phyloP scores from a whole-genome alignment of 345 rosid genomes.

The Corchorus olitorius region DNA sequence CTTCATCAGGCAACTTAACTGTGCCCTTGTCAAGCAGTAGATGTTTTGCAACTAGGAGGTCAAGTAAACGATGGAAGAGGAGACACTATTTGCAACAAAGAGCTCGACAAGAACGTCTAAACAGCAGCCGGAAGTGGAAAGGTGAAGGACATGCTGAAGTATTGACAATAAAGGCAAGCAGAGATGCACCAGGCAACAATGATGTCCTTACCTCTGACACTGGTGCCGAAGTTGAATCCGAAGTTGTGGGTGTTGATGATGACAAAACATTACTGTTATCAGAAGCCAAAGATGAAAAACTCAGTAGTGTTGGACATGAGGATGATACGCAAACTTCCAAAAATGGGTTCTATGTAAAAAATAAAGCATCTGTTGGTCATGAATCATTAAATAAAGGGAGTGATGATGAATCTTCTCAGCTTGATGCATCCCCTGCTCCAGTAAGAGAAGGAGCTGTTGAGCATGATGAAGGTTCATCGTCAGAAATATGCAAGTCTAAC shows the following conservation, averaged over 20 bases:
- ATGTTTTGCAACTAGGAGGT: slow-evolving; percentile 56
- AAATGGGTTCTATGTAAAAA: slow-evolving; percentile 33
- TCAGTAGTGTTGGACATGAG: slow-evolving; percentile 40
- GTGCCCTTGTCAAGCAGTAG: slow-evolving; percentile 59
- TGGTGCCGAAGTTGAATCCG: slow-evolving; percentile 38
- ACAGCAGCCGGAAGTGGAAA: slow-evolving; percentile 93
- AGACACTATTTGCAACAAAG: slow-evolving; percentile 73
- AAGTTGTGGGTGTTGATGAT: slow-evolving; percentile 42
- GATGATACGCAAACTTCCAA: slow-evolving; percentile 39
- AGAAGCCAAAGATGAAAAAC: slow-evolving; percentile 41
- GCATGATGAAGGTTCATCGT: slow-evolving; percentile 51
- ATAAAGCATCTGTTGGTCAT: slow-evolving; percentile 29
- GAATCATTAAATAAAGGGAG: slow-evolving; percentile 32
- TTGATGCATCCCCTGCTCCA: slow-evolving; percentile 43
- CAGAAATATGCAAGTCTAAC: slow-evolving; percentile 39
- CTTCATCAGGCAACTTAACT: slow-evolving; percentile 40
- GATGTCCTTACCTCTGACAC: slow-evolving; percentile 32
- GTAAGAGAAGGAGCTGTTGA: slow-evolving; percentile 32
- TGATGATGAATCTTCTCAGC: slow-evolving; percentile 34
- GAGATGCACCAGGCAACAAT: slow-evolving; percentile 27
- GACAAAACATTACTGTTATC: slow-evolving; percentile 36
- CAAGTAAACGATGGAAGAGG: slow-evolving; percentile 92
- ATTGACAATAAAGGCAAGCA: slow-evolving; percentile 37
- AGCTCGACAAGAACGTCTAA: slow-evolving; percentile 91
- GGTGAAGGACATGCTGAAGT: slow-evolving; percentile 59